Evolutionary conservation across 1,139 yeast species (phyloP), one percentile per base, ranked within the genome.

Genomic region (Candida labiduridarum): DNA sequence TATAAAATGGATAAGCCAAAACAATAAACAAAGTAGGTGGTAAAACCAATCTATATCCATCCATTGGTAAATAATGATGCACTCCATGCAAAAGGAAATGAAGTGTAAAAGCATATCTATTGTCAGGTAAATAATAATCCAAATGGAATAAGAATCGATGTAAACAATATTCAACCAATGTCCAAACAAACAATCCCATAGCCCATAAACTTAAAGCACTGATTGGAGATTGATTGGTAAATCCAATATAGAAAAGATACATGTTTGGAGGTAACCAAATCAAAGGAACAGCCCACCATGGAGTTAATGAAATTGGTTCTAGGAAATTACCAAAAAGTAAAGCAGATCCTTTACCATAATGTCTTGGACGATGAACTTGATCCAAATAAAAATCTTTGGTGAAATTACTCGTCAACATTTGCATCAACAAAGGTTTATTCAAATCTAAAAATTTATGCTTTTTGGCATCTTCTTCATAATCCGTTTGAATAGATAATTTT

Each of bases 1-100:
- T 66, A 59, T 75, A 73, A 63, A 76, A 75, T 40, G 81, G 81
- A 52, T 64, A 73, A 3, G 77, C 78, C 63, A 76, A 72, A 3
- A 73, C 44, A 1, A 75, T 47, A 59, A 92, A 85, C 63, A 94
- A 74, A 0, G 97, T 77, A 44, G 99, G 99, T 4, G 99, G 99
- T 86, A 94, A 86, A 43, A 94, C 99, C 65, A 94, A 80, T 65
- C 99, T 84, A 68, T 84, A 78, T 52, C 83, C 82, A 72, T 94
- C 99, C 99, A 95, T 94, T 54, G 99, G 99, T 60, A 94, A 78
- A 69, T 90, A 94, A 68, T 94, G 99, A 67, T 94, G 99, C 50
- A 92, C 87, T 48, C 99, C 99, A 63, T 94, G 99, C 57, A 92
- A 76, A 56, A 91, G 70, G 77, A 94, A 94, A 69, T 94, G 99